Base-by-base conservation (phyloP, 176 grass and related monocot genomes). In the Elymus sibiricus region DNA sequence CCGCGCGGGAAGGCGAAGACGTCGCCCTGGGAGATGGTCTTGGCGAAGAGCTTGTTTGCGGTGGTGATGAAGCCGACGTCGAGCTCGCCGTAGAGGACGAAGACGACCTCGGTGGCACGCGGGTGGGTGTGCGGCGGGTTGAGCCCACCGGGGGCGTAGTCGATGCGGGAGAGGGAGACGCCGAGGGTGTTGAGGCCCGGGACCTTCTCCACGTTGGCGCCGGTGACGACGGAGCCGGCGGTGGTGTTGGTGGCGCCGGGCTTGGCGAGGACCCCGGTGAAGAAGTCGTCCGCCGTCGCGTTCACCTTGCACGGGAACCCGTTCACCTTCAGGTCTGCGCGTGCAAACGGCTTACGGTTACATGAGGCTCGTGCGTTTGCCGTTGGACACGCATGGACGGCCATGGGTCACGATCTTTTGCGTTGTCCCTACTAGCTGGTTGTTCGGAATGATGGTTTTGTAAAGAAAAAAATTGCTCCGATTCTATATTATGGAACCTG, bases 121-220 rank as follows among this genome's bases (percentile, higher is more conserved):
- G 92, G 95, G 89, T 95, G 95, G 59, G 95, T 97, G 95, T 97
- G 95, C 58, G 95, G 92, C 38, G 92, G 95, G 90, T 97, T 97
- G 38, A 97, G 65, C 6, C 95, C 90, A 5, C 90, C 90, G 2
- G 93, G 90, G 0, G 95, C 92, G 58, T 90, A 97, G 90, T 97
- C 92, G 70, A 97, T 91, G 58, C 92, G 95, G 39, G 90, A 27
- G 58, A 97, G 78, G 21, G 92, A 94, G 19, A 95, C 87, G 47
- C 95, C 95, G 5, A 93, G 81, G 19, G 95, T 93, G 89, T 97
- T 97, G 6, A 95, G 92, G 5, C 95, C 92, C 0, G 95, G 89
- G 1, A 97, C 79, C 70, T 87, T 88, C 84, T 91, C 75, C 2
- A 97, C 92, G 60, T 97, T 95, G 70, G 95, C 95, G 39, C 22